Conservation (phyloP, 768 basidiomycete species). For the Xerocomellus chrysenteron region DNA sequence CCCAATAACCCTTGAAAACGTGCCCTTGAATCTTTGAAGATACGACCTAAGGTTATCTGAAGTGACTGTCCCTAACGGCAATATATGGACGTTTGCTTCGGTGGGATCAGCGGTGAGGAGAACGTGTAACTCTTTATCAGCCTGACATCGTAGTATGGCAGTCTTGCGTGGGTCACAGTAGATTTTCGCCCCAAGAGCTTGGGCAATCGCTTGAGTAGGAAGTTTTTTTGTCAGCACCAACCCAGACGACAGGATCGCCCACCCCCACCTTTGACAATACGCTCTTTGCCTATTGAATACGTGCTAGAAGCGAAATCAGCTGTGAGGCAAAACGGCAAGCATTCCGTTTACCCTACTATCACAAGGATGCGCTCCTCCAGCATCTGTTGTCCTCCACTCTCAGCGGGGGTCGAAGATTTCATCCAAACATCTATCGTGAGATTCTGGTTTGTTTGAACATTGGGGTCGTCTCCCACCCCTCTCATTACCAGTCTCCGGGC, state of each 20-base stretch:
- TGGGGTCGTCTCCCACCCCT: slow-evolving; percentile 30
- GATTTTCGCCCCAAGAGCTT: slow-evolving; percentile 75
- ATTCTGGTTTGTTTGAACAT: slow-evolving; percentile 21
- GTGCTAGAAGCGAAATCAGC: slow-evolving; percentile 52
- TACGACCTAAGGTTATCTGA: slow-evolving; percentile 79
- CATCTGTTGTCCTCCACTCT: slow-evolving; percentile 36
- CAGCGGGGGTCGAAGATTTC: slow-evolving; percentile 23
- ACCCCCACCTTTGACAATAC: slow-evolving; percentile 84
- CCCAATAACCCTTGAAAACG: slow-evolving; percentile 71
- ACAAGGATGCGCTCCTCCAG: slow-evolving; percentile 48
- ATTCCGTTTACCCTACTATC: slow-evolving; percentile 62
- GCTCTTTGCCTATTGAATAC: slow-evolving; percentile 97
- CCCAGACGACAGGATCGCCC: background rate
- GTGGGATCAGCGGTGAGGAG: slow-evolving; percentile 76
- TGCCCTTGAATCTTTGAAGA: slow-evolving; percentile 67
- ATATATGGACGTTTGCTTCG: slow-evolving; percentile 79
- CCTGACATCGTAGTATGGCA: slow-evolving; percentile 79
- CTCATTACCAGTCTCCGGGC: slow-evolving; percentile 57
- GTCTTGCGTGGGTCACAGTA: slow-evolving; percentile 88
- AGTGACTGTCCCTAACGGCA: slow-evolving; percentile 73
- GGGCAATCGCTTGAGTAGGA: slow-evolving; percentile 69
- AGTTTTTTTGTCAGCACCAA: background rate
- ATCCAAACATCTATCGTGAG: slow-evolving; percentile 56
- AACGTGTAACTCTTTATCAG: slow-evolving; percentile 76
- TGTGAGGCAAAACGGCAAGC: background rate